Evolutionary conservation across 768 basidiomycete species (phyloP), one percentile per base, ranked within the genome.

Genomic region (Suillus subaureus): DNA sequence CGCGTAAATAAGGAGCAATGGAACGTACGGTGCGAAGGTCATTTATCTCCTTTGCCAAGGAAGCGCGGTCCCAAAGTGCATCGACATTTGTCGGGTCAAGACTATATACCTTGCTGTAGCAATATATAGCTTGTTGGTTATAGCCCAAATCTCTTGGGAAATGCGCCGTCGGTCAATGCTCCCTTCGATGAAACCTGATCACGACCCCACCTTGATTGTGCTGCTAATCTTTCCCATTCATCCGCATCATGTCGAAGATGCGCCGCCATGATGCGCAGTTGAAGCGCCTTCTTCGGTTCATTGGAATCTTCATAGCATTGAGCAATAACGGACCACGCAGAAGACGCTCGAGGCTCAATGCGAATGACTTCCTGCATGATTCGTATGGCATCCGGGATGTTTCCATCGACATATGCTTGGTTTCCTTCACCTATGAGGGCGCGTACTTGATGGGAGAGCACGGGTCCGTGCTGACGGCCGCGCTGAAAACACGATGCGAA

Each of bases 301-400:
- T 84, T 81, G 74, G 87, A 77, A 70, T 95, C 93, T 40, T 88
- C 85, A 72, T 94, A 91, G 70, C 93, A 93, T 68, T 90, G 87
- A 3, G 92, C 94, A 7, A 98, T 85, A 0, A 95, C 93, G 9
- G 88, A 87, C 96, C 96, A 99, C 1, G 95, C 92, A 2, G 87
- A 79, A 0, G 84, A 81, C 2, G 94, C 91, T 21, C 92, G 87
- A 2, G 96, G 94, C 74, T 99, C 97, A 64, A 96, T 93, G 11
- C 94, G 87, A 62, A 99, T 94, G 69, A 97, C 93, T 73, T 99
- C 94, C 73, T 91, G 89, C 86, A 96, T 92, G 31, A 90, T 84
- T 23, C 87, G 85, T 42, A 94, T 88, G 1, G 94, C 90, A 69
- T 90, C 84, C 3, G 82, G 77, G 11, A 88, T 78, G 63, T 93